phyloP scores from a whole-genome alignment of 371 early-diverging fungal genomes.

The Mucor mucedo region DNA sequence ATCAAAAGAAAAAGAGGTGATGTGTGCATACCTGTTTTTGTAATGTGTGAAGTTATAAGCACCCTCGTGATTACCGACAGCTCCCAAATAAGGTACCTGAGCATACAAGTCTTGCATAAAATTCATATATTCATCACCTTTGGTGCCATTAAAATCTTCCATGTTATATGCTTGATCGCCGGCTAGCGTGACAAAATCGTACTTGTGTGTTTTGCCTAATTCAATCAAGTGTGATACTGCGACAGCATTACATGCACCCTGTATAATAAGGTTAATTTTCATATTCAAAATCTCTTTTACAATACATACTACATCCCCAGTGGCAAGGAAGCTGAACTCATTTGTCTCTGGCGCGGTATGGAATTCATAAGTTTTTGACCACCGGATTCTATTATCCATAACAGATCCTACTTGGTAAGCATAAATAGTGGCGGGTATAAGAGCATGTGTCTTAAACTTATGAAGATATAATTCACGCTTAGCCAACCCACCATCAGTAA shows the following conservation, averaged over 20 bases:
- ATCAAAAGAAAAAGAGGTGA: not conserved
- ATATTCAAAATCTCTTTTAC: not conserved
- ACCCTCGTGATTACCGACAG: slow-evolving; percentile 50
- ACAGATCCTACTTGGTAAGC: slow-evolving; percentile 40
- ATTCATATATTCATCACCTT: slow-evolving; percentile 54
- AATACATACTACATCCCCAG: slow-evolving; percentile 47
- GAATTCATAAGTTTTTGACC: slow-evolving; percentile 43
- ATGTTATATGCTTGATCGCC: slow-evolving; percentile 56
- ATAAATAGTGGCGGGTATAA: slow-evolving; percentile 32
- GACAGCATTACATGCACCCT: slow-evolving; percentile 54
- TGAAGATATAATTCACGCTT: slow-evolving; percentile 36
- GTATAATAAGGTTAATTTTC: not conserved
- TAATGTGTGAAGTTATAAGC: slow-evolving; percentile 53
- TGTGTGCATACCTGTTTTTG: slow-evolving; percentile 38
- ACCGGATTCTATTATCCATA: slow-evolving; percentile 2
- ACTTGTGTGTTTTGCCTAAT: slow-evolving; percentile 38
- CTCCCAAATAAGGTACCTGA: slow-evolving; percentile 47
- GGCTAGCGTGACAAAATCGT: slow-evolving; percentile 50
- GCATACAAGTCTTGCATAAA: slow-evolving; percentile 45
- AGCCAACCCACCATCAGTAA: slow-evolving; percentile 41
- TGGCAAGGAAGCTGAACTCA: slow-evolving; percentile 45
- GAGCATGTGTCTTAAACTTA: slow-evolving; percentile 25
- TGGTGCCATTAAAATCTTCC: slow-evolving; percentile 47
- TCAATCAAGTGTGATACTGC: slow-evolving; percentile 38
- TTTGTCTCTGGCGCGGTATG: slow-evolving; percentile 39